Evolutionary conservation across 2,329 filamentous ascomycete genomes (phyloP).

Genomic region (Cladosporium sp.): DNA sequence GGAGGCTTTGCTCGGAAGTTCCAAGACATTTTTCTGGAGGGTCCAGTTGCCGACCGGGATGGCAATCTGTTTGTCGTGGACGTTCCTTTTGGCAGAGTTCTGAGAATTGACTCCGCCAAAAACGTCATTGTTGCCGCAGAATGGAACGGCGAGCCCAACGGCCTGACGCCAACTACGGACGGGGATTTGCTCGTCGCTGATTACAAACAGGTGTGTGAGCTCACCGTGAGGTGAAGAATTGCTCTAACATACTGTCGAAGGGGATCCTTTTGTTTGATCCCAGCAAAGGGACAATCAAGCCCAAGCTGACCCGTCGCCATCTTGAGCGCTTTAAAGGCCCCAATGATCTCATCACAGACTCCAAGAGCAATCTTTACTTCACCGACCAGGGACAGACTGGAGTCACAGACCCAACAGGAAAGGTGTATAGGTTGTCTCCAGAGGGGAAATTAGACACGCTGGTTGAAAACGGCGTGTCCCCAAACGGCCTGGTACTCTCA

Average conservation of each 20-base stretch:
- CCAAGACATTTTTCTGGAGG: slow-evolving; percentile 38
- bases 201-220: slow-evolving; percentile 35
- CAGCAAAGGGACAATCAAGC: slow-evolving; percentile 21
- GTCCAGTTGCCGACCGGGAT: slow-evolving; percentile 28
- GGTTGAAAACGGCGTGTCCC: not conserved
- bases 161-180: slow-evolving; percentile 30
- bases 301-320: slow-evolving; percentile 32
- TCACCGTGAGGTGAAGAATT: not conserved
- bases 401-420: slow-evolving; percentile 37
- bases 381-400: slow-evolving; percentile 43
- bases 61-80: slow-evolving; percentile 37
- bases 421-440: slow-evolving; percentile 33
- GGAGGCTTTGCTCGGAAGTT: slow-evolving; percentile 32
- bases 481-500: slow-evolving; percentile 1
- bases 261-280: slow-evolving; percentile 36
- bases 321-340: slow-evolving; percentile 41
- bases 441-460: slow-evolving; percentile 33
- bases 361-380: slow-evolving; percentile 36
- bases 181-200: slow-evolving; percentile 36
- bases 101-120: slow-evolving; percentile 30
- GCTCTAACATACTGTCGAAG: slow-evolving; percentile 18
- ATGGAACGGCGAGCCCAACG: slow-evolving; percentile 41
- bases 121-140: slow-evolving; percentile 27
- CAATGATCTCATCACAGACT: slow-evolving; percentile 38
- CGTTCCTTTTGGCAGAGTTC: slow-evolving; percentile 36